phyloP scores from a whole-genome alignment of 1,284 basidiomycete genomes.

The Phellopilus nigrolimitatus region DNA sequence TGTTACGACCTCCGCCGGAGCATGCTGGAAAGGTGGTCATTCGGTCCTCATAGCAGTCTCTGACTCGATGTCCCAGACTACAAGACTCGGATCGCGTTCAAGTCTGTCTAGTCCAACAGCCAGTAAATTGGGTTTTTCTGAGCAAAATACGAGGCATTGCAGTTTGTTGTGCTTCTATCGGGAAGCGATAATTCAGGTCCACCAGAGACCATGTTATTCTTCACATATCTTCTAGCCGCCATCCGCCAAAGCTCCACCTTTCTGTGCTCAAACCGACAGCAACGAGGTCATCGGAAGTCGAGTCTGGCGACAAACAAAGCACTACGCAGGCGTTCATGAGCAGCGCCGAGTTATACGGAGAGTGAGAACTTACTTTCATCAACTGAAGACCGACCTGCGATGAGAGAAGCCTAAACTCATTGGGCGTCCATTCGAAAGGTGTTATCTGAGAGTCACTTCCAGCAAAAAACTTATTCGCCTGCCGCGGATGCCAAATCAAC shows the following conservation, averaged over 20 bases:
- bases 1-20: slow-evolving; percentile 61
- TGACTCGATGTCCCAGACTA: slow-evolving; percentile 69
- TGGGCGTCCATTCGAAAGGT: slow-evolving; percentile 67
- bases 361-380: slow-evolving; percentile 56
- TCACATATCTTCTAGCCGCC: slow-evolving; percentile 53
- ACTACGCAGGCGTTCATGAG: slow-evolving; percentile 38
- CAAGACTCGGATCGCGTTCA: slow-evolving; percentile 63
- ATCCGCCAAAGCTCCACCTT: slow-evolving; percentile 69
- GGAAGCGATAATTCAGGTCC: slow-evolving; percentile 53
- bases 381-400: slow-evolving; percentile 65
- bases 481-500: slow-evolving; percentile 70
- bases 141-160: slow-evolving; percentile 66
- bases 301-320: slow-evolving; percentile 74
- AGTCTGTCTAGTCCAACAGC: slow-evolving; percentile 77
- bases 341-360: slow-evolving; percentile 14
- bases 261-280: slow-evolving; percentile 66
- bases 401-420: slow-evolving; percentile 65
- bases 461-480: slow-evolving; percentile 67
- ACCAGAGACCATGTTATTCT: slow-evolving; percentile 48
- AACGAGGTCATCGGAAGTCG: slow-evolving; percentile 61
- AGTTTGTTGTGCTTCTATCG: slow-evolving; percentile 59
- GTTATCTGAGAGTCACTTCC: slow-evolving; percentile 70
- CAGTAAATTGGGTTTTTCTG: slow-evolving; percentile 63
- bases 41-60: slow-evolving; percentile 41
- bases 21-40: slow-evolving; percentile 56